A percentile compares a stretch with the other conserved stretches of the same genome.
phyloP scores from a whole-genome alignment of 169 alveolate genomes.

The Amoebophrya sp. region DNA sequence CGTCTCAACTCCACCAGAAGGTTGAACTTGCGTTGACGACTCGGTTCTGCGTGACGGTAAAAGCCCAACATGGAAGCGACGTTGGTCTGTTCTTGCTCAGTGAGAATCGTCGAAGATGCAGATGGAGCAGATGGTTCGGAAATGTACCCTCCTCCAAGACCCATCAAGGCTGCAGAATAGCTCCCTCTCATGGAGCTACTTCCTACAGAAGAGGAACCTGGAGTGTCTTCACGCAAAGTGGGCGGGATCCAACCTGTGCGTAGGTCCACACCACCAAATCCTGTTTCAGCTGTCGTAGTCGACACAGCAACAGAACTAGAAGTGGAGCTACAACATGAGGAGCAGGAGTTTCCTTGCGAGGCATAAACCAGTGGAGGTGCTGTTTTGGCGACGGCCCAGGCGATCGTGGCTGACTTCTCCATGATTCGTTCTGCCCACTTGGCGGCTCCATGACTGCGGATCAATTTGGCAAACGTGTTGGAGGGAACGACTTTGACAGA shows the following conservation, averaged over 20 bases:
- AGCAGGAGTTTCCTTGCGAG: too few species aligned
- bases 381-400: not conserved
- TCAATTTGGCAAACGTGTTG: not conserved
- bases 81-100: not conserved
- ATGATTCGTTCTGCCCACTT: not conserved
- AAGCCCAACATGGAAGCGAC: not conserved
- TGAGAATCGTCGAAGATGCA: not conserved
- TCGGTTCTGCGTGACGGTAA: not conserved
- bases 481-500: not conserved
- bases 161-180: too few species aligned
- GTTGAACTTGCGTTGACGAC: not conserved
- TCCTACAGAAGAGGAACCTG: not conserved
- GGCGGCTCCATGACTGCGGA: not conserved
- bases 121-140: too few species aligned
- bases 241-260: too few species aligned
- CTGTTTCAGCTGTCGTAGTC: not conserved
- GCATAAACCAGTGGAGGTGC: too few species aligned
- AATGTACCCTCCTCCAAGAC: too few species aligned
- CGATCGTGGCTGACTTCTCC: not conserved
- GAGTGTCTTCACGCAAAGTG: too few species aligned
- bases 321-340: too few species aligned
- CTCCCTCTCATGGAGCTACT: too few species aligned
- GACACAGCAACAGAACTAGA: not conserved
- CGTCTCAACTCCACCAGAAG: not conserved
- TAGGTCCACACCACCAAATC: not conserved